These are phyloP conservation scores for Adansonia madagascariensis DNA, from an alignment of 441 rosid species.

Conservation along the genomic window DNA sequence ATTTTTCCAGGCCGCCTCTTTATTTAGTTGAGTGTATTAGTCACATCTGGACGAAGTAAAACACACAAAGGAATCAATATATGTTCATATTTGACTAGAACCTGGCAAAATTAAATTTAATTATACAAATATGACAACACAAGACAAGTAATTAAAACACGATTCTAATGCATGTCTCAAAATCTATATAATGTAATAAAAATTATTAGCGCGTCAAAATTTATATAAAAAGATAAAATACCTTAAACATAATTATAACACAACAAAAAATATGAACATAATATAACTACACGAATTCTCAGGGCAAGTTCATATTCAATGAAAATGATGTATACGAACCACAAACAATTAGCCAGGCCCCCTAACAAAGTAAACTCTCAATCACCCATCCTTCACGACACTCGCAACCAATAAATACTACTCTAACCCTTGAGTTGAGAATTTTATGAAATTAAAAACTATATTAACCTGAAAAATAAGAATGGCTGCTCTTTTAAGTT, in stretches of 20 bases:
- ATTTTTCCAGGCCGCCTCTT: background rate
- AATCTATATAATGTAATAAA: no score
- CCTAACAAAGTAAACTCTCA: background rate
- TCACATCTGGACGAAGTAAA: background rate
- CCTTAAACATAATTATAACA: no score
- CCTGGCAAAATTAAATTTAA: no score
- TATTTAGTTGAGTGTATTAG: background rate
- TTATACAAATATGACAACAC: no score
- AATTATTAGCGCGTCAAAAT: no score
- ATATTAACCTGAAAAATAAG: background rate
- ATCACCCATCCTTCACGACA: background rate
- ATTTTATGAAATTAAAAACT: background rate
- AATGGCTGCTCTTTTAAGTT: constrained; percentile 7
- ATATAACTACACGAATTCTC: no score
- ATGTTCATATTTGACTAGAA: background rate
- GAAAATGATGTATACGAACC: background rate
- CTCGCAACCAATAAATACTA: constrained; percentile 21
- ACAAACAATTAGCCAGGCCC: background rate
- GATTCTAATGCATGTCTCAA: no score
- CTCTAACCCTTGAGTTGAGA: background rate
- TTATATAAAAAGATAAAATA: no score
- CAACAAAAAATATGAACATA: no score
- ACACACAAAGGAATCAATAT: constrained; percentile 15
- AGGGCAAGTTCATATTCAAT: background rate
- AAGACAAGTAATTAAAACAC: no score